Conservation (phyloP, 2,329 filamentous ascomycete genomes). For the Metarhizium sp. region DNA sequence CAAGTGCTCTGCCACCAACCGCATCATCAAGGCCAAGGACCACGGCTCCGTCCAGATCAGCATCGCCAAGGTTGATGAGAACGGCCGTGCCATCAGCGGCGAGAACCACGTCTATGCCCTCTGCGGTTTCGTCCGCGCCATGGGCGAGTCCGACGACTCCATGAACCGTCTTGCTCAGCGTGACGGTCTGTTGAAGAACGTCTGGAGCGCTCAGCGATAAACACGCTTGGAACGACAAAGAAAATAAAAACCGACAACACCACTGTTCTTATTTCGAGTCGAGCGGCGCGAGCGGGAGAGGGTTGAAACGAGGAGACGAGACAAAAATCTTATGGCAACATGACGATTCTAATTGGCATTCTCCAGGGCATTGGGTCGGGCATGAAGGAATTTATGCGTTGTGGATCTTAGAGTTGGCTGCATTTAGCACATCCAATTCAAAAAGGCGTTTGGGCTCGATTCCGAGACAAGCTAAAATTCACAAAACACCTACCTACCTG, state of each 20-base stretch:
- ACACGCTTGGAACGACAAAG: constrained; percentile 12
- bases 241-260: constrained; percentile 4
- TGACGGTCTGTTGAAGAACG: constrained; percentile 93
- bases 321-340: not conserved
- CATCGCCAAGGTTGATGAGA: constrained; percentile 97
- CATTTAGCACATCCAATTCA: constrained; percentile 34
- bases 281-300: not conserved
- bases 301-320: not conserved
- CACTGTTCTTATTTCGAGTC: constrained; percentile 11
- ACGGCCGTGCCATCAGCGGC: constrained; percentile 83
- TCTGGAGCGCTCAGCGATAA: constrained; percentile 75
- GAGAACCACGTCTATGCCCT: constrained; percentile 98
- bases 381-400: constrained; percentile 15
- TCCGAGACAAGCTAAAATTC: constrained; percentile 27
- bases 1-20: constrained; percentile 98
- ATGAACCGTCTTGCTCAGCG: constrained; percentile 93
- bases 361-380: constrained; percentile 22
- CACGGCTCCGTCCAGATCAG: constrained; percentile 97
- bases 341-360: constrained; percentile 9
- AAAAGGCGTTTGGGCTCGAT: constrained; percentile 35
- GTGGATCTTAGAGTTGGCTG: constrained; percentile 33
- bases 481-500: constrained; percentile 2
- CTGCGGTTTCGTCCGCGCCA: constrained; percentile 93
- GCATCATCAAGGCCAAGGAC: constrained; percentile 99
- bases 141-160: constrained; percentile 96